A percentile compares a stretch with the other conserved stretches of the same genome.
These are phyloP conservation scores for Chlamydomonas sphaeroides DNA, from an alignment of 139 green algal species.

Conservation along the genomic window DNA sequence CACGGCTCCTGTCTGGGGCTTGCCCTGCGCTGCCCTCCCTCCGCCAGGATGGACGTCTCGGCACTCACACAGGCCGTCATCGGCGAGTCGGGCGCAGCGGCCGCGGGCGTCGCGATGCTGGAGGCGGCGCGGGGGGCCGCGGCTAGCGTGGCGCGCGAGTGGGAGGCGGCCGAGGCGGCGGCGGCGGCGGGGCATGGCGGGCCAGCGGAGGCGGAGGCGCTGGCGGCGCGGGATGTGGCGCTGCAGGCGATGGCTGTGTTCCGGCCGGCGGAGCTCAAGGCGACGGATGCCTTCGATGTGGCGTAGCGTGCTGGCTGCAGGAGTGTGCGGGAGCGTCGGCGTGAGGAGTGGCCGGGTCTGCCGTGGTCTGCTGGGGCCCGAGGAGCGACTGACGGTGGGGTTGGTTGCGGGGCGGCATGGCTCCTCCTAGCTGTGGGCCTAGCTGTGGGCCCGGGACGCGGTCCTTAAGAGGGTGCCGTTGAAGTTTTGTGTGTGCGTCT, in stretches of 20 bases:
- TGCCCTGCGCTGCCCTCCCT: too few species aligned
- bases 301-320: too few species aligned
- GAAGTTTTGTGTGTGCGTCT: too few species aligned
- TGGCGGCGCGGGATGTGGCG: not conserved
- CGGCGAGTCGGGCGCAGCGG: not conserved
- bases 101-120: constrained; percentile 5
- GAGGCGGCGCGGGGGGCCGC: constrained; percentile 13
- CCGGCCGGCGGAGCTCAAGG: not conserved
- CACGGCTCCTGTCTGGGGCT: too few species aligned
- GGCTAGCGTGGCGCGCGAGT: not conserved
- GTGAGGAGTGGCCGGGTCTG: too few species aligned
- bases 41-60: constrained; percentile 13
- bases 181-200: not conserved
- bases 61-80: constrained; percentile 9
- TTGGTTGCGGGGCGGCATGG: too few species aligned
- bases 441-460: too few species aligned
- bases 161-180: not conserved
- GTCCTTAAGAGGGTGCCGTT: too few species aligned
- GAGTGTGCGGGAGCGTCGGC: too few species aligned
- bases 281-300: constrained; percentile 19
- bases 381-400: too few species aligned
- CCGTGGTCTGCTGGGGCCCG: too few species aligned
- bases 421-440: too few species aligned
- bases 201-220: not conserved
- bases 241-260: constrained; percentile 9